Evolutionary conservation across 2,329 filamentous ascomycete species (phyloP).

Genomic region (Fusarium euwallaceae): DNA sequence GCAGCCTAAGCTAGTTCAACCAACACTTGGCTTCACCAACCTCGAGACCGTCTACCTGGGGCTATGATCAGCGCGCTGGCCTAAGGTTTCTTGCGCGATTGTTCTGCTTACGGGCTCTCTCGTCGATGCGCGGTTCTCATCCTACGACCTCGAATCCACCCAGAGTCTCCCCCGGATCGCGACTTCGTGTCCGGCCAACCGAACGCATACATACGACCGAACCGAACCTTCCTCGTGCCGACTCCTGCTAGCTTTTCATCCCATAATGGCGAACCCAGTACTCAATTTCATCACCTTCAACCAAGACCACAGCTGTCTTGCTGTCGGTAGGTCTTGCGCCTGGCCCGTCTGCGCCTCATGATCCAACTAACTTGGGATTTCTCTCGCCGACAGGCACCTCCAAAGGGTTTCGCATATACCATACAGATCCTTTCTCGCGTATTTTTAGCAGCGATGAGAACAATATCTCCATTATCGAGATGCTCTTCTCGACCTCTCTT

Average conservation of each 20-base stretch:
- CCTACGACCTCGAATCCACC: neutral
- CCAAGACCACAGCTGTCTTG: conserved; percentile 97
- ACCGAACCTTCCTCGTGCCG: neutral
- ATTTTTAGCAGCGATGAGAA: conserved; percentile 95
- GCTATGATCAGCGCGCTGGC: conserved; percentile 21
- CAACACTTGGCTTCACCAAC: conserved; percentile 22
- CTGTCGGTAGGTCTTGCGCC: conserved; percentile 77
- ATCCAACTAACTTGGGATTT: conserved; percentile 18
- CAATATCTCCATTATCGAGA: conserved; percentile 96
- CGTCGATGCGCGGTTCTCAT: neutral
- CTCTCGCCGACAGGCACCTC: conserved; percentile 75
- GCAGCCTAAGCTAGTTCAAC: conserved; percentile 29
- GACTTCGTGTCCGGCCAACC: conserved; percentile 2
- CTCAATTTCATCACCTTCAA: conserved; percentile 99
- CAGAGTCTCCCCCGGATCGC: neutral
- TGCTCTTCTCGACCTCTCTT: conserved; percentile 98
- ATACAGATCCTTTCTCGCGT: conserved; percentile 95
- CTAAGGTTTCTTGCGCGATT: conserved; percentile 22
- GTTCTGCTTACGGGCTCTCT: conserved; percentile 9
- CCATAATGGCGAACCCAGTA: conserved; percentile 73
- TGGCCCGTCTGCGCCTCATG: conserved; percentile 8
- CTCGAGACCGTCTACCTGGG: conserved; percentile 15
- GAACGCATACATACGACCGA: neutral
- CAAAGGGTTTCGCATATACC: conserved; percentile 95
- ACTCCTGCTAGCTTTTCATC: neutral